Base-by-base conservation (phyloP, 805 yeast genomes). In the Lipomyces starkeyi region DNA sequence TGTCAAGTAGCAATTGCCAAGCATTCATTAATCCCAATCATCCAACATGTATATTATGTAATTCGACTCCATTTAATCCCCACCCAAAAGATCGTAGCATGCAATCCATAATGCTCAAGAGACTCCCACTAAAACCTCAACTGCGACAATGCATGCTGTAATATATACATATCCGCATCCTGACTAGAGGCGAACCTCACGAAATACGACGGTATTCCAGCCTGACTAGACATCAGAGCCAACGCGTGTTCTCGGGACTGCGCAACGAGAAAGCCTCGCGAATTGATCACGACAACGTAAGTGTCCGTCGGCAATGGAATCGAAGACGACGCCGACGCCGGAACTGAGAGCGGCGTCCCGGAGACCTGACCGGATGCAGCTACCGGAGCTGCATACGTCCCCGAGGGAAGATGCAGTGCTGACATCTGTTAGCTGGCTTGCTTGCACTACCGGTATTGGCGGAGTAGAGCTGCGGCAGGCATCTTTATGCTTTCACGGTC, bases 81-180 rank as follows among this genome's bases (percentile, higher is more conserved):
- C 8, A 1, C 22, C 22, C 9, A 7, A 17, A 43, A 6, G 3
- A 1, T 43, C 22, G 22, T 43, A n/a, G 20, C 22, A n/a, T 43
- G 49, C 22, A 43, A 43, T n/a, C 49, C 22, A 43, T n/a, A 17
- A 7, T 14, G 49, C 22, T 43, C n/a, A 43, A 25, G n/a, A 14
- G 32, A 8, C 34, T 25, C n/a, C 56, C 17, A 13, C 59, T 37
- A 63, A 17, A 49, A 9, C 14, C 22, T 20, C 55, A 62, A 11
- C 34, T 29, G 22, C 54, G 55, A 52, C 40, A 58, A 52, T 13
- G 52, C 40, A 32, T 47, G 59, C 59, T 66, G 54, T n/a, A 66
- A 37, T 7, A 59, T 32, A 32, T 59, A 63, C 67, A 66, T 47
- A 34, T 59, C 37, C 27, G 69, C 69, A 20, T 65, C 59, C 43